Evolutionary conservation across 192 early-diverging fungal species (phyloP), one percentile per base, ranked within the genome.

Genomic region (Rhizophagus sp.): DNA sequence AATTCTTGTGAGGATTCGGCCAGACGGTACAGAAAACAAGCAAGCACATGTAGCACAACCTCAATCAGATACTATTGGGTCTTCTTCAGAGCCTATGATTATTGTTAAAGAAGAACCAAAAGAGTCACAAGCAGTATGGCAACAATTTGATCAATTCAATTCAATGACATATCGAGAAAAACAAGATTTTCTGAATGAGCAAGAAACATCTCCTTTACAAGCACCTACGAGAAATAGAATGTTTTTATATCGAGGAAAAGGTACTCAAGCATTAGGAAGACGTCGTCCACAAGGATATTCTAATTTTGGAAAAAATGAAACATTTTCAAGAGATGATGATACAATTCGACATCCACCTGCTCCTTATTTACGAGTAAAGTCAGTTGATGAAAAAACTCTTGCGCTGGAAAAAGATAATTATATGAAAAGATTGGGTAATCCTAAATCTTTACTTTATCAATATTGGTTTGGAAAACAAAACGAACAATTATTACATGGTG

Each of bases 1-100:
- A 17, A 49, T 79, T 27, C 19, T 27, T 57, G 19, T 22, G 24
- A 39, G 77, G n/a, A 49, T 79, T 49, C 69, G 39, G 36, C 65
- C 77, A n/a, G 77, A 79, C 52, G 77, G 77, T 22, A 79, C 77
- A 10, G 77, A 79, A 50, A 79, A 79, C 17, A 79, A 79, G 34
- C 47, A n/a, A 36, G 8, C 15, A 11, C 74, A 62, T n/a, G 13
- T 41, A 62, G 2, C 24, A 22, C 44, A 74, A 30, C 24, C 57
- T 41, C 34, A 33, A 33, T 50, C 33, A 5, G 49, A 41, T n/a
- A 17, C 63, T 33, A 11, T 68, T 22, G 9, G 22, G 27, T 39
- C 75, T 19, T 34, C 27, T 19, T 41, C 61, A 11, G 34, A 61
- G 4, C 2, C 57, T 12, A 33, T 61, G 24, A 2, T 44, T 52